Evolutionary conservation across 306 rosid species (phyloP).

Genomic region (Carpinus fangiana): DNA sequence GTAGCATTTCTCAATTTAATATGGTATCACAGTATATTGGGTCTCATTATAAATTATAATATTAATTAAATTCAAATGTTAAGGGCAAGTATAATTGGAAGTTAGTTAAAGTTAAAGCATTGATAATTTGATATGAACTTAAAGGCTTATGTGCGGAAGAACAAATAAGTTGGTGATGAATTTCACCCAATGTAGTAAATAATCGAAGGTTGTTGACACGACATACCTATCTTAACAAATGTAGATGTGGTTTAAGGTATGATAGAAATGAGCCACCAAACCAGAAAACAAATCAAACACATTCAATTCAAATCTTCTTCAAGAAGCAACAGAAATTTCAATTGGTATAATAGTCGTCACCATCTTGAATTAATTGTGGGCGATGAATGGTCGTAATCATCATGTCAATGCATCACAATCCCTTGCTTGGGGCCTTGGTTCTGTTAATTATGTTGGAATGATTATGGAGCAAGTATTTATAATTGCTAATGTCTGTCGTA

Average conservation of each 20-base stretch:
- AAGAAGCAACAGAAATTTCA: not conserved
- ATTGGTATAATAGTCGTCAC: not conserved
- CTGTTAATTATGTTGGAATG: conserved; percentile 44
- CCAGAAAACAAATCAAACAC: conserved; percentile 17
- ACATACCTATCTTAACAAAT: conserved; percentile 15
- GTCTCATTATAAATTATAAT: no score
- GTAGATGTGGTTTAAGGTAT: not conserved
- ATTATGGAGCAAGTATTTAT: conserved; percentile 30
- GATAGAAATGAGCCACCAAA: conserved; percentile 25
- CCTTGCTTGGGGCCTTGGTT: conserved; percentile 48
- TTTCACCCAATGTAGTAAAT: not conserved
- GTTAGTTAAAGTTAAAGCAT: no score
- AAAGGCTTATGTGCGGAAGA: not conserved
- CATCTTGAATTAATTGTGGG: conserved; percentile 47
- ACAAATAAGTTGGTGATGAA: conserved; percentile 8
- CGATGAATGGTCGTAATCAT: conserved; percentile 49
- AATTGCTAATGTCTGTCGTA: not conserved
- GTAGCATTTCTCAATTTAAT: no score
- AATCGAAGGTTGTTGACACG: conserved; percentile 19
- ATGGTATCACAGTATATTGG: no score
- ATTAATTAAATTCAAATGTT: no score
- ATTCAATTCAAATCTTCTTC: not conserved
- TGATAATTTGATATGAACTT: no score
- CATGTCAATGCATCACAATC: conserved; percentile 26
- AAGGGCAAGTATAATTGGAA: no score